Evolutionary conservation across 2,329 filamentous ascomycete genomes (phyloP).

Genomic region (Neofusicoccum ribis): DNA sequence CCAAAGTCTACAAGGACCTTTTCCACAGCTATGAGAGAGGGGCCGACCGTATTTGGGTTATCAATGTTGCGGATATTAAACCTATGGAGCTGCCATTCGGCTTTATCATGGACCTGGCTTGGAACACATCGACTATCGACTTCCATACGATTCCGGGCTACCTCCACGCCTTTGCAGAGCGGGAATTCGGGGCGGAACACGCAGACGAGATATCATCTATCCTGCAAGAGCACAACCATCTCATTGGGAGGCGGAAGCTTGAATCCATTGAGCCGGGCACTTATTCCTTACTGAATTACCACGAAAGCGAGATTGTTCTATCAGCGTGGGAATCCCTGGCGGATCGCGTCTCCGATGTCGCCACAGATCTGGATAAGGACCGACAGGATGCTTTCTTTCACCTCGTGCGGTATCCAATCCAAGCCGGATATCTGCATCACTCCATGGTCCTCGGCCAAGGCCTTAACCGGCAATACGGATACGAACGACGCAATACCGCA

Average conservation of each 20-base stretch:
- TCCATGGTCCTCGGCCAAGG: slow-evolving; percentile 32
- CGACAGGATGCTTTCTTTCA: slow-evolving; percentile 59
- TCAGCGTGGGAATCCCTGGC: slow-evolving; percentile 21
- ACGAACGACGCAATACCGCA: slow-evolving; percentile 24
- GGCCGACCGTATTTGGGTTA: slow-evolving; percentile 26
- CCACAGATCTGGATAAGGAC: slow-evolving; percentile 42
- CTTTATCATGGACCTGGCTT: slow-evolving; percentile 27
- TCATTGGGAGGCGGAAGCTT: slow-evolving; percentile 17
- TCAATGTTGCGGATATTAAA: slow-evolving; percentile 29
- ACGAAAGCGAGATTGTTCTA: slow-evolving; percentile 22
- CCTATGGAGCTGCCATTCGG: slow-evolving; percentile 26
- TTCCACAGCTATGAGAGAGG: slow-evolving; percentile 22
- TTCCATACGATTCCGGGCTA: slow-evolving; percentile 6
- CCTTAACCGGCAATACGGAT: slow-evolving; percentile 56
- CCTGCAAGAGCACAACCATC: slow-evolving; percentile 10
- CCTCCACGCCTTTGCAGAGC: slow-evolving; percentile 2
- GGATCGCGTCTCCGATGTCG: slow-evolving; percentile 8
- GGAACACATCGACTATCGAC: slow-evolving; percentile 19
- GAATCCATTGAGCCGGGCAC: slow-evolving; percentile 21
- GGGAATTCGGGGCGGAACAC: slow-evolving; percentile 1
- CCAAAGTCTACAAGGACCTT: slow-evolving; percentile 21
- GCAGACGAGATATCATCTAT: slow-evolving; percentile 12
- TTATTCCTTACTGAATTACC: slow-evolving; percentile 23
- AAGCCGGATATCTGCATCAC: slow-evolving; percentile 55
- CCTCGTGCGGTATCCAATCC: slow-evolving; percentile 57